Percentiles rank a stretch among this genome's conserved stretches.
phyloP scores from a whole-genome alignment of 208 protist genomes.

The Leishmania tropica region DNA sequence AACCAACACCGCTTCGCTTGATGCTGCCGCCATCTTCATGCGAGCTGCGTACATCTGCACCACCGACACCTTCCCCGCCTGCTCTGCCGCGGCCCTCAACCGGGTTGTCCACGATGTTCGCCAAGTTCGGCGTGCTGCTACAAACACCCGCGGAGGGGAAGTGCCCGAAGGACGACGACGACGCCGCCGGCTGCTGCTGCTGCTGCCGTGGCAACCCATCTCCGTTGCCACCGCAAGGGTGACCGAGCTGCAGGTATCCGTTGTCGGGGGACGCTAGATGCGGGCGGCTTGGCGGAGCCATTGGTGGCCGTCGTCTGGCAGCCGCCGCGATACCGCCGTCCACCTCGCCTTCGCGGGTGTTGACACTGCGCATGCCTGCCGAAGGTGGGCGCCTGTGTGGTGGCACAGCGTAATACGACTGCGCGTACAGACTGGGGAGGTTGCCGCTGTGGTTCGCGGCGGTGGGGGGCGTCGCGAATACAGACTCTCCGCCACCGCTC shows the following conservation, averaged over 20 bases:
- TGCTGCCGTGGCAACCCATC: background rate
- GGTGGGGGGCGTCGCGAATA: background rate
- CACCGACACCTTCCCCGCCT: background rate
- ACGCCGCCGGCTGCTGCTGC: background rate
- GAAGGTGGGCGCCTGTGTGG: background rate
- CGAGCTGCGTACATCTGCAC: background rate
- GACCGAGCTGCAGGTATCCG: background rate
- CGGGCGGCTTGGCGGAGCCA: background rate
- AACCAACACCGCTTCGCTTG: background rate
- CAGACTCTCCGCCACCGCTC: background rate
- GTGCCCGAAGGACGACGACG: background rate
- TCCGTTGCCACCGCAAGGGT: background rate
- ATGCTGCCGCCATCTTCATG: background rate
- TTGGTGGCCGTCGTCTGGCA: background rate
- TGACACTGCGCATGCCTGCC: background rate
- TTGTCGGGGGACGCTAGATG: background rate
- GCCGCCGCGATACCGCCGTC: slow-evolving; percentile 1
- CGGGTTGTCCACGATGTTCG: slow-evolving; percentile 7
- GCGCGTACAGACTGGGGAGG: background rate
- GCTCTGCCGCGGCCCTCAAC: background rate
- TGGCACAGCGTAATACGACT: background rate
- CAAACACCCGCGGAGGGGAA: background rate
- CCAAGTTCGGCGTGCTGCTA: slow-evolving; percentile 18
- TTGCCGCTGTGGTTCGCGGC: background rate
- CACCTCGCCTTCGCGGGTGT: background rate